These are phyloP conservation scores for Lentinula lateritia DNA, from an alignment of 768 basidiomycete genomes.

Conservation along the genomic window DNA sequence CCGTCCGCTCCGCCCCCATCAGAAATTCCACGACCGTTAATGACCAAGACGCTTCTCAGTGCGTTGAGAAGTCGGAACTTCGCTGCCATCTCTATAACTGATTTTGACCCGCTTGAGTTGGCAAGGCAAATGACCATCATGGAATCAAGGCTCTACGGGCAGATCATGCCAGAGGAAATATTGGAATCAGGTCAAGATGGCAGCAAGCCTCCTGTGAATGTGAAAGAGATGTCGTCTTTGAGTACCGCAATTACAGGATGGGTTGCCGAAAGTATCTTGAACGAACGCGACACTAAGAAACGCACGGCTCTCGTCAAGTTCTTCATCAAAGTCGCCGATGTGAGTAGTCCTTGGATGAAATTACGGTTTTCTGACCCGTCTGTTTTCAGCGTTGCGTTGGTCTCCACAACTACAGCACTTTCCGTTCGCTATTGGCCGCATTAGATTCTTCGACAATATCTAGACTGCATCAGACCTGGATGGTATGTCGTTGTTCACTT, in stretches of 20 bases:
- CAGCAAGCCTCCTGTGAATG: constrained; percentile 55
- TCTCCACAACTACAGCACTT: constrained; percentile 87
- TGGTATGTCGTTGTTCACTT: constrained; percentile 44
- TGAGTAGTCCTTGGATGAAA: constrained; percentile 32
- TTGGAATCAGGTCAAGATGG: constrained; percentile 77
- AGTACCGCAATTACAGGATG: constrained; percentile 94
- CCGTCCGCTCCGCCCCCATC: constrained; percentile 39
- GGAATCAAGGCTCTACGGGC: constrained; percentile 85
- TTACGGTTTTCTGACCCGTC: constrained; percentile 6
- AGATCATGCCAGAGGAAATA: constrained; percentile 84
- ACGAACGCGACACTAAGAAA: constrained; percentile 86
- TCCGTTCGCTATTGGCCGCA: constrained; percentile 89
- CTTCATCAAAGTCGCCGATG: constrained; percentile 91
- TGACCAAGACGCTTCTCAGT: constrained; percentile 73
- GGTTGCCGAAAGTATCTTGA: constrained; percentile 92
- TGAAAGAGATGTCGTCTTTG: constrained; percentile 80
- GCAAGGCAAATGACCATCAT: constrained; percentile 92
- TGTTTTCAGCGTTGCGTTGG: constrained; percentile 68
- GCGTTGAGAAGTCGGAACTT: constrained; percentile 65
- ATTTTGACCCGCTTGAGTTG: constrained; percentile 89
- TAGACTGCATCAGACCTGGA: constrained; percentile 90
- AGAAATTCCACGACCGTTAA: constrained; percentile 81
- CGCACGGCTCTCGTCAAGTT: constrained; percentile 77
- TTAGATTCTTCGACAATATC: constrained; percentile 94
- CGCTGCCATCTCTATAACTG: constrained; percentile 62